Evolutionary conservation across 352 stramenopile genomes (phyloP).

Genomic region (Plasmopara viticola): DNA sequence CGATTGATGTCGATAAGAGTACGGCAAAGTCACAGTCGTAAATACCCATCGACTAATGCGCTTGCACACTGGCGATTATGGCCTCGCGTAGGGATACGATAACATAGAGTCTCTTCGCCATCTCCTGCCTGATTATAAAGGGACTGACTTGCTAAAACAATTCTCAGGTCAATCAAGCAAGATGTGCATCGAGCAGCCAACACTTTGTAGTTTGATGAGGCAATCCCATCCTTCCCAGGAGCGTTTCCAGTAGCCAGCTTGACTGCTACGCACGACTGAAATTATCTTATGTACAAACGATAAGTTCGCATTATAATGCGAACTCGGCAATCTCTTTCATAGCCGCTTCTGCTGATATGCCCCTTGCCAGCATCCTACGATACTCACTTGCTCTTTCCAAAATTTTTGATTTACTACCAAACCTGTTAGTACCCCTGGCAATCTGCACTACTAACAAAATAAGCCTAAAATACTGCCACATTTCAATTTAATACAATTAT

Average conservation of each 20-base stretch:
- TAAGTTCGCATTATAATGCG: slow-evolving; percentile 40
- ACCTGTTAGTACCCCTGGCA: slow-evolving; percentile 48
- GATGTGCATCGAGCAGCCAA: slow-evolving; percentile 28
- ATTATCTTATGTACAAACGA: slow-evolving; percentile 59
- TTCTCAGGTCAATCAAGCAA: slow-evolving; percentile 13
- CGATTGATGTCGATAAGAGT: slow-evolving; percentile 52
- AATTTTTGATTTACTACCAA: slow-evolving; percentile 30
- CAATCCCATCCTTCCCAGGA: neutral
- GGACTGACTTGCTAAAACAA: slow-evolving; percentile 8
- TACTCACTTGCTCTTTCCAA: slow-evolving; percentile 29
- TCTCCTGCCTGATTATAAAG: slow-evolving; percentile 10
- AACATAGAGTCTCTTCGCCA: slow-evolving; percentile 6
- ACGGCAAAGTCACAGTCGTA: slow-evolving; percentile 69
- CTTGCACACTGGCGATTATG: slow-evolving; percentile 52
- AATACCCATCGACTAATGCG: slow-evolving; percentile 52
- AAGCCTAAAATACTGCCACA: neutral
- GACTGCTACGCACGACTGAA: slow-evolving; percentile 37
- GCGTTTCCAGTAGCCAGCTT: slow-evolving; percentile 12
- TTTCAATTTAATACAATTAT: neutral
- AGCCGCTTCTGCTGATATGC: slow-evolving; percentile 13
- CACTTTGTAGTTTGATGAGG: slow-evolving; percentile 32
- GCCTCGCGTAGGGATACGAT: slow-evolving; percentile 17
- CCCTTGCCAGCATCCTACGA: slow-evolving; percentile 21
- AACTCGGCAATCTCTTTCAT: neutral
- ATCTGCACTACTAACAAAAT: slow-evolving; percentile 33